Evolutionary conservation across 805 yeast species (phyloP).

Genomic region (Pichia sporocuriosa): DNA sequence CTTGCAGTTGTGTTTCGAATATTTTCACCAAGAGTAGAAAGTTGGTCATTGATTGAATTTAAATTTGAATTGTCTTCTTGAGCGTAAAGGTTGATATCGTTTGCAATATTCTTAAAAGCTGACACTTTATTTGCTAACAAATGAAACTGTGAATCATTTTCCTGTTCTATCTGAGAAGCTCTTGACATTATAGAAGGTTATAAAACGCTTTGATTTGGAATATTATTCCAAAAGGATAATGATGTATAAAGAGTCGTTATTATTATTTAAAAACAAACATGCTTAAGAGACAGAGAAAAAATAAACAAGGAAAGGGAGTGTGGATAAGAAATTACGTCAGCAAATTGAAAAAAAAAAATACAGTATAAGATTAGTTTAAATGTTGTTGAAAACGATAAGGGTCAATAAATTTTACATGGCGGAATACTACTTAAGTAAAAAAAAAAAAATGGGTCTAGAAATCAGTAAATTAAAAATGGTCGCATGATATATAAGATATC

Average conservation of each 20-base stretch:
- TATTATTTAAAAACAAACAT: too few species aligned
- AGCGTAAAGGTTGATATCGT: constrained; percentile 62
- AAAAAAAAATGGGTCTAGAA: background rate
- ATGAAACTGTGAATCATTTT: constrained; percentile 60
- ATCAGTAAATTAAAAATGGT: constrained; percentile 25
- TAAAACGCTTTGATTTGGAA: background rate
- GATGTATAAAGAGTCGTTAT: too few species aligned
- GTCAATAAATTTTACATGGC: too few species aligned
- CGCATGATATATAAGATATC: constrained; percentile 28
- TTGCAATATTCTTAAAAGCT: constrained; percentile 56
- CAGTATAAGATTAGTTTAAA: too few species aligned
- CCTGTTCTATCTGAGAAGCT: constrained; percentile 26
- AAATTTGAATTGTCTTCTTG: constrained; percentile 42
- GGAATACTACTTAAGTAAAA: too few species aligned
- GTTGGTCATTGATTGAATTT: constrained; percentile 40
- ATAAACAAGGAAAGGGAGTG: too few species aligned
- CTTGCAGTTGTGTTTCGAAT: constrained; percentile 47
- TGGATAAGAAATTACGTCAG: too few species aligned
- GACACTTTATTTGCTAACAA: constrained; percentile 60
- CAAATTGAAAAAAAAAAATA: too few species aligned
- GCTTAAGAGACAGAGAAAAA: too few species aligned
- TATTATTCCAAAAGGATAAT: too few species aligned
- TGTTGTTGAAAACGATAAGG: too few species aligned
- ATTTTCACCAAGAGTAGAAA: constrained; percentile 40
- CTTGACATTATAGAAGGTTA: constrained; percentile 21